phyloP scores from a whole-genome alignment of 2,329 filamentous ascomycete species.

The Penicillium glabrum region DNA sequence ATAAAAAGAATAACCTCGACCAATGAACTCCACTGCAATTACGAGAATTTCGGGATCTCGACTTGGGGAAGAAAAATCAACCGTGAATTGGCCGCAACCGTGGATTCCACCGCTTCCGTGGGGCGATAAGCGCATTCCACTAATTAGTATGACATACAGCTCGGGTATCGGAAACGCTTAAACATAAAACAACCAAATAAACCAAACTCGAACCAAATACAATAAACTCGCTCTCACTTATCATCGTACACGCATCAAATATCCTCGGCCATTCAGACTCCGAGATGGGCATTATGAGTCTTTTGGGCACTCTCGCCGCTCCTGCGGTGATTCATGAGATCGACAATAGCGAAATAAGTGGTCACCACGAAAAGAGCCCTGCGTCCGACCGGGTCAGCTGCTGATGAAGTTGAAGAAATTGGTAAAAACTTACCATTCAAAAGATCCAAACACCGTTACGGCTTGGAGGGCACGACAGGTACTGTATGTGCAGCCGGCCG shows the following conservation, averaged over 20 bases:
- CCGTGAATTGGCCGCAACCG: not conserved
- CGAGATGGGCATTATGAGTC: slow-evolving; percentile 24
- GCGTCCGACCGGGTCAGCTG: not conserved
- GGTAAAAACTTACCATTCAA: slow-evolving; percentile 42
- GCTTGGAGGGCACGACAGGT: slow-evolving; percentile 62
- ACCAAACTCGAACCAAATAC: not conserved
- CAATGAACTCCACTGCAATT: not conserved
- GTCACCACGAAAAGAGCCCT: slow-evolving; percentile 51
- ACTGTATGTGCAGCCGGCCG: slow-evolving; percentile 53
- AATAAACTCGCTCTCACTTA: not conserved
- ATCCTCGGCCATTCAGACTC: slow-evolving; percentile 7
- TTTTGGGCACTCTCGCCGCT: slow-evolving; percentile 23
- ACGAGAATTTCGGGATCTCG: too few relatives aligned
- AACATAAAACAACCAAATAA: not conserved
- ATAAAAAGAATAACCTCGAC: not conserved
- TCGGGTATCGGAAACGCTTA: not conserved
- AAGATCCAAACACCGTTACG: slow-evolving; percentile 48
- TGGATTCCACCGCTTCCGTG: not conserved
- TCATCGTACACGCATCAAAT: not conserved
- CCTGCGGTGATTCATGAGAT: slow-evolving; percentile 44
- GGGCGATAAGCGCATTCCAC: not conserved
- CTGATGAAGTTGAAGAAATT: not conserved
- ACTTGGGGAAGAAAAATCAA: not conserved
- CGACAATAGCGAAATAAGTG: slow-evolving; percentile 49
- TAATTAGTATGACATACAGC: not conserved